phyloP scores from a whole-genome alignment of 139 green algal genomes.

The Picochlorum sp. region DNA sequence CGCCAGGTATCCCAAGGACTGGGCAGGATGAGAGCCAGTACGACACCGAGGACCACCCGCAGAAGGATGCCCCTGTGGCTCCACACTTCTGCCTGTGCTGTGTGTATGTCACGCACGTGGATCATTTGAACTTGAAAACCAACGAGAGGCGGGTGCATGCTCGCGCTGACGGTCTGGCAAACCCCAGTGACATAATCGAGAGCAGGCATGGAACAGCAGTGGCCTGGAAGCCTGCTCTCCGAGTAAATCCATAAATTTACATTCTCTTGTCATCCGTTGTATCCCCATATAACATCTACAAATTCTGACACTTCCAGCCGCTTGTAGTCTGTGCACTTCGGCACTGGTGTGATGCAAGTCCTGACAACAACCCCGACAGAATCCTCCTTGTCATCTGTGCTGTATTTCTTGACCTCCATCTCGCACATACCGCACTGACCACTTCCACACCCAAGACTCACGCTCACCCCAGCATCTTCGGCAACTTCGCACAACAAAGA shows the following conservation, averaged over 20 bases:
- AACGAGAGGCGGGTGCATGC: conserved; percentile 10
- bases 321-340: conserved; percentile 6
- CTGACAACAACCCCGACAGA: conserved; percentile 7
- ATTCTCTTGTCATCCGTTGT: conserved; percentile 5
- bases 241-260: too few relatives aligned
- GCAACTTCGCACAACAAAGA: conserved; percentile 9
- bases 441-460: conserved; percentile 17
- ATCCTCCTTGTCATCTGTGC: background rate
- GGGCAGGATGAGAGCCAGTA: conserved; percentile 12
- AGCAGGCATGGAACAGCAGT: too few relatives aligned
- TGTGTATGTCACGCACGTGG: conserved; percentile 23
- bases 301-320: conserved; percentile 9
- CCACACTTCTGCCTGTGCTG: conserved; percentile 32
- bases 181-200: background rate
- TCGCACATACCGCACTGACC: conserved; percentile 26
- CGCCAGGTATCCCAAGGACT: conserved; percentile 9
- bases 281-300: conserved; percentile 15
- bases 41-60: background rate
- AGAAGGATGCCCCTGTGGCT: conserved; percentile 18
- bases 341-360: conserved; percentile 10
- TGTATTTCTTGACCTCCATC: conserved; percentile 24
- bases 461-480: conserved; percentile 11
- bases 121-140: conserved; percentile 21
- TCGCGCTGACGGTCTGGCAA: background rate
- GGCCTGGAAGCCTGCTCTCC: too few relatives aligned